A percentile compares a stretch with the other conserved stretches of the same genome.
Conservation (phyloP, 2,329 filamentous ascomycete species). For the Aschersonia sp. region DNA sequence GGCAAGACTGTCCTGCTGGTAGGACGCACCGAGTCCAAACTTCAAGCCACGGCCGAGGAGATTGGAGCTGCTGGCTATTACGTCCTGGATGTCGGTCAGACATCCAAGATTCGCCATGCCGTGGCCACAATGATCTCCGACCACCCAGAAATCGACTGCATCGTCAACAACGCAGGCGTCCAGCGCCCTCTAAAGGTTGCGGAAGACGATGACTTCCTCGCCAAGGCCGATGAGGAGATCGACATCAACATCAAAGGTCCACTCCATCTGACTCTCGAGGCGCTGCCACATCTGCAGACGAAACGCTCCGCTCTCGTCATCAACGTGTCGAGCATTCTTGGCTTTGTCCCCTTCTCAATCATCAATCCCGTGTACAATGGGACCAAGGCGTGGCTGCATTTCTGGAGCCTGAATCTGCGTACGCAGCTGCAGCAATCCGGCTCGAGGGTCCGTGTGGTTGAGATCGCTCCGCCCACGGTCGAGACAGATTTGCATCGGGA, state of each 20-base stretch:
- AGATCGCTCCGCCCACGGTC: conserved; percentile 41
- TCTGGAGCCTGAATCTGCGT: conserved; percentile 39
- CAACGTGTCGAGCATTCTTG: conserved; percentile 33
- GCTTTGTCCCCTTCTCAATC: conserved; percentile 34
- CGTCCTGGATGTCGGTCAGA: conserved; percentile 33
- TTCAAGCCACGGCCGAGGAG: conserved; percentile 25
- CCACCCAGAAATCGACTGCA: conserved; percentile 36
- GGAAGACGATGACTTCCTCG: conserved; percentile 24
- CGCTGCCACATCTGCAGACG: not conserved
- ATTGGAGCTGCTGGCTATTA: conserved; percentile 36
- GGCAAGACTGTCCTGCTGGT: conserved; percentile 37
- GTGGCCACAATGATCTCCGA: conserved; percentile 27
- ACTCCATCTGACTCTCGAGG: conserved; percentile 31
- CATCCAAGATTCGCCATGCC: conserved; percentile 26
- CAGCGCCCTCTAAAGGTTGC: conserved; percentile 35
- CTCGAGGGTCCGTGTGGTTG: conserved; percentile 31
- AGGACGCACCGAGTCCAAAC: conserved; percentile 38
- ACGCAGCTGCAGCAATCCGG: conserved; percentile 26
- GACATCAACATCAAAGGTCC: conserved; percentile 44
- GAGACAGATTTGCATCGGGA: conserved; percentile 41
- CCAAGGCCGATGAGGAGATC: conserved; percentile 40
- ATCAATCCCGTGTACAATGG: conserved; percentile 46
- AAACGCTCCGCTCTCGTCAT: not conserved
- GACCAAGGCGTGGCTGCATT: conserved; percentile 44
- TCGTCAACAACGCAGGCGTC: conserved; percentile 46